Conservation (phyloP, 192 early-diverging fungal species). For the Allomyces arbusculus region DNA sequence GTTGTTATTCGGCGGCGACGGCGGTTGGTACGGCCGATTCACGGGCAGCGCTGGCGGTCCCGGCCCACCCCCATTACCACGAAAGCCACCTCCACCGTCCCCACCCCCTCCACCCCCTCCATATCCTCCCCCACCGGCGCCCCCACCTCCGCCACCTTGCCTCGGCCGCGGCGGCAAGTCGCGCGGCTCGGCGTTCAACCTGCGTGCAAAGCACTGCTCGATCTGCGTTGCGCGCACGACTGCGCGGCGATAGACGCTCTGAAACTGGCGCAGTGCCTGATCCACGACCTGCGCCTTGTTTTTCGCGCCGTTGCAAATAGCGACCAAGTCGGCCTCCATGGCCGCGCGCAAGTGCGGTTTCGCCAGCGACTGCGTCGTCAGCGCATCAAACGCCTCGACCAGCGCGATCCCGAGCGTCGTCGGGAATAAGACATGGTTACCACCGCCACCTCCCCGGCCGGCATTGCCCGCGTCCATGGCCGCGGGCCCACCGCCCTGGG, state of each 20-base stretch:
- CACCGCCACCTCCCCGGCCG: background rate
- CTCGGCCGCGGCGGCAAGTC: background rate
- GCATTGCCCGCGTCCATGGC: background rate
- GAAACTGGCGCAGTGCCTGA: slow-evolving; percentile 21
- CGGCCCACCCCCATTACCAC: slow-evolving; percentile 3
- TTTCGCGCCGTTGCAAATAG: slow-evolving; percentile 46
- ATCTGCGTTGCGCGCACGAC: background rate
- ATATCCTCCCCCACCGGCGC: slow-evolving; percentile 1
- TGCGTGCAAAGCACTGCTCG: background rate
- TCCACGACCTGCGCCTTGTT: slow-evolving; percentile 44
- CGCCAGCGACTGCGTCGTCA: slow-evolving; percentile 62
- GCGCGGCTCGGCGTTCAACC: background rate
- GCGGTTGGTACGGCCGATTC: slow-evolving; percentile 2
- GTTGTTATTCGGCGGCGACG: background rate
- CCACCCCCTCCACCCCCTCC: slow-evolving; percentile 2
- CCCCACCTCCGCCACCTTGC: background rate
- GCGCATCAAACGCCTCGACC: slow-evolving; percentile 64
- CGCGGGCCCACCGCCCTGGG: background rate
- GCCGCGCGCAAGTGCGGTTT: slow-evolving; percentile 70
- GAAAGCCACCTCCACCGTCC: slow-evolving; percentile 4
- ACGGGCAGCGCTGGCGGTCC: background rate
- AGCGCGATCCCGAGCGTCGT: slow-evolving; percentile 73
- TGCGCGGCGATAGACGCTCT: background rate
- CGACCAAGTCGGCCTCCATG: slow-evolving; percentile 60
- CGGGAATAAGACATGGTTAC: slow-evolving; percentile 25